Evolutionary conservation across 2,329 filamentous ascomycete genomes (phyloP).

Genomic region (Biscogniauxia sp.): DNA sequence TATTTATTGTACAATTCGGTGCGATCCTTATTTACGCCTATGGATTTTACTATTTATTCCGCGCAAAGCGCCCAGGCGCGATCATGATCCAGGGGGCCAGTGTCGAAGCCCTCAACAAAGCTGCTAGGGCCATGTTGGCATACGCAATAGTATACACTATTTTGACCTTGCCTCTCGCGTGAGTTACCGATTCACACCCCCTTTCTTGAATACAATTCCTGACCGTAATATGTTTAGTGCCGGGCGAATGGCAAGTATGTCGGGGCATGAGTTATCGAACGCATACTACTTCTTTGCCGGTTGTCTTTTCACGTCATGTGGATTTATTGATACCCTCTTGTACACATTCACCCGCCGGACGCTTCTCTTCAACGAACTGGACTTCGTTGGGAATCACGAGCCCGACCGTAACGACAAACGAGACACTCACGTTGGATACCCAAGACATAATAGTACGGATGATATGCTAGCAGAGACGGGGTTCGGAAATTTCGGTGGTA

Average conservation of each 20-base stretch:
- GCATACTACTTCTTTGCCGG: conserved; percentile 34
- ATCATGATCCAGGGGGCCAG: conserved; percentile 18
- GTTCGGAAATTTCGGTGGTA: conserved; percentile 15
- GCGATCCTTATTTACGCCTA: conserved; percentile 48
- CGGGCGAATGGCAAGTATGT: conserved; percentile 49
- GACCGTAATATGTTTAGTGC: conserved; percentile 24
- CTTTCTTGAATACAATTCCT: not conserved
- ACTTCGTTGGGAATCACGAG: conserved; percentile 9
- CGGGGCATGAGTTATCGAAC: conserved; percentile 35
- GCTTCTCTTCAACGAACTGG: conserved; percentile 29
- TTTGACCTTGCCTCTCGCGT: conserved; percentile 48
- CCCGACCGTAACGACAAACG: not conserved
- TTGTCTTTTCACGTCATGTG: conserved; percentile 36
- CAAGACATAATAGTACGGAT: conserved; percentile 23
- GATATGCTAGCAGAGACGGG: conserved; percentile 19
- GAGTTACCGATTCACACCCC: conserved; percentile 5
- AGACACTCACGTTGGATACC: conserved; percentile 9
- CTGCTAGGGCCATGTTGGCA: conserved; percentile 48
- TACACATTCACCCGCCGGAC: conserved; percentile 41
- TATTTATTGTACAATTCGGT: conserved; percentile 52
- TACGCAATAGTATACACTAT: conserved; percentile 51
- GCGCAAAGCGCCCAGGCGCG: conserved; percentile 12
- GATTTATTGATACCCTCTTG: conserved; percentile 42
- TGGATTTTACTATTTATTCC: conserved; percentile 31
- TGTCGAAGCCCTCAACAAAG: conserved; percentile 27